Base-by-base conservation (phyloP, 345 rosid species). In the Capsella bursapastoris region DNA sequence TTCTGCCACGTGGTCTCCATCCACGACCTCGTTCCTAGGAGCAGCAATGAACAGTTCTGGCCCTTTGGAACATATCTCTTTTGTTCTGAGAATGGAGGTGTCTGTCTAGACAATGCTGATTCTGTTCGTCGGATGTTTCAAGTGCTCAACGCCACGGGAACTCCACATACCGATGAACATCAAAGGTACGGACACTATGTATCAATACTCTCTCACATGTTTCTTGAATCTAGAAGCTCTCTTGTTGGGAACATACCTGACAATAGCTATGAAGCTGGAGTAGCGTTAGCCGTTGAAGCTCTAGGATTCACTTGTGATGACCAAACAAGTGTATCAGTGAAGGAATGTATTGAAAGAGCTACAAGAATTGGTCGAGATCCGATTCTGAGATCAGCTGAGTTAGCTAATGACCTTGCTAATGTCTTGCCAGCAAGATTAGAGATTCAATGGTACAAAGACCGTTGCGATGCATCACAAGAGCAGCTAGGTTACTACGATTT, bases 61-160 rank as follows among this genome's bases (percentile, higher is more conserved):
- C 97, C 99, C 9, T 86, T 86, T 38, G 97, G 97, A 57, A 89
- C 82, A 66, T 89, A 84, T 50, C 65, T 90, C 28, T 86, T 88
- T 74, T 89, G 90, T 50, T 85, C 95, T 9, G 84, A 83, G 53
- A 83, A 79, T 5, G 99, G 99, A 49, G 96, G 85, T n/a, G 70
- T 95, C 14, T 92, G 96, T 27, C 49, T 89, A 47, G 94, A 92
- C n/a, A 86, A 86, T 44, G 84, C 86, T 3, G 55, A 22, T 3
- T 84, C 90, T n/a, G 75, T 92, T 28, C 64, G 83, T 29, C 71
- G 58, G 75, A 82, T 92, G 94, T 66, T 83, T 70, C 71, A 78
- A 76, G 45, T 89, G 80, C 76, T 87, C 13, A 32, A 38, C 27
- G 64, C 60, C 0, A 75, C 78, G 16, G 68, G 83, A 4, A 79